phyloP scores from a whole-genome alignment of 2,329 filamentous ascomycete genomes.

The Alternaria angustiovoidea region DNA sequence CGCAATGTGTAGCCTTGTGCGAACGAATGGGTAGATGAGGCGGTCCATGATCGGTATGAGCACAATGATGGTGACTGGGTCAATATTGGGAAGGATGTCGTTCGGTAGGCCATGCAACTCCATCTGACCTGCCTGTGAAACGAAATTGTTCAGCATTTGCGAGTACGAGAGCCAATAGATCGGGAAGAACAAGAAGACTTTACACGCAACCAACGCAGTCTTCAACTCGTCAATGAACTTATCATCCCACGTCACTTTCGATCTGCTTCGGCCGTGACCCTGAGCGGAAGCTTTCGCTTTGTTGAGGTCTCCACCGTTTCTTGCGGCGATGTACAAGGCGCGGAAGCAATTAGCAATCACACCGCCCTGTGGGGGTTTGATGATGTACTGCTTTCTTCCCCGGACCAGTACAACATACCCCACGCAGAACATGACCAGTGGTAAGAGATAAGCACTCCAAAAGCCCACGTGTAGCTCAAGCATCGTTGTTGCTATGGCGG shows the following conservation, averaged over 20 bases:
- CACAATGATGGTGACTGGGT: slow-evolving; percentile 57
- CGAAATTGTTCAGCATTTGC: slow-evolving; percentile 59
- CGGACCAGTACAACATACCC: slow-evolving; percentile 63
- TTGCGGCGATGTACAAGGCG: slow-evolving; percentile 64
- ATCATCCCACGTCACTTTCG: slow-evolving; percentile 67
- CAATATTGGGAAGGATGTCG: slow-evolving; percentile 59
- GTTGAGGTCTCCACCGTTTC: slow-evolving; percentile 62
- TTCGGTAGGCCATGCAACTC: slow-evolving; percentile 57
- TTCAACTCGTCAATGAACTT: slow-evolving; percentile 76
- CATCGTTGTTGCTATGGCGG: slow-evolving; percentile 72
- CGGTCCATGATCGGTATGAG: slow-evolving; percentile 58
- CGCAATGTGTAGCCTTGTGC: slow-evolving; percentile 50
- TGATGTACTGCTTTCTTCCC: slow-evolving; percentile 46
- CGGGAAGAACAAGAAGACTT: slow-evolving; percentile 67
- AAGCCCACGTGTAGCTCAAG: slow-evolving; percentile 75
- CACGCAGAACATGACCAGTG: slow-evolving; percentile 70
- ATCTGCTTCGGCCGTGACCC: slow-evolving; percentile 50
- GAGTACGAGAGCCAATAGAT: slow-evolving; percentile 57
- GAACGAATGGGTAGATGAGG: slow-evolving; percentile 56
- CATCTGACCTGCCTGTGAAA: slow-evolving; percentile 59
- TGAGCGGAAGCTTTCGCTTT: slow-evolving; percentile 69
- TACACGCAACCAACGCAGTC: slow-evolving; percentile 71
- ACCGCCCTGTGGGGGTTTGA: slow-evolving; percentile 49
- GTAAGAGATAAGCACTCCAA: slow-evolving; percentile 72
- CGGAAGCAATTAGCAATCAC: slow-evolving; percentile 60